Evolutionary conservation across 306 rosid species (phyloP), one percentile per base, ranked within the genome.

Genomic region (Dalbergia oliveri): DNA sequence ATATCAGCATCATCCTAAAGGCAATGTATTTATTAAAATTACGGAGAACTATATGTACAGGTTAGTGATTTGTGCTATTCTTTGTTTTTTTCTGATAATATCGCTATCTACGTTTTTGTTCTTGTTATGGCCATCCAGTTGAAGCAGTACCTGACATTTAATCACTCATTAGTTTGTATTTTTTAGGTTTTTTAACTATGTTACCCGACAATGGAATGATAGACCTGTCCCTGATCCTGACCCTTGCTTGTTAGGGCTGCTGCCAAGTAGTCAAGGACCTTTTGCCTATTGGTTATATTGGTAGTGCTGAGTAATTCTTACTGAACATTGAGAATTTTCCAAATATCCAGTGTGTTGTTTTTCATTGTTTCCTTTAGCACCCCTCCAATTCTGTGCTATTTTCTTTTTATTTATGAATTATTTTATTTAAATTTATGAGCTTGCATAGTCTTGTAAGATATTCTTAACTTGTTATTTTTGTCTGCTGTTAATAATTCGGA

Each of bases 31-130:
- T 69, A 73, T 47, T 45, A 67, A 61, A 62, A 76, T 80, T 87
- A 79, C 50, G 60, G 39, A 79, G 68, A 69, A 64, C 43, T 80
- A 77, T 81, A 62, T 63, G 76, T 68, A 72, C 82, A 79, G 76
- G 83, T 84, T 50, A 54, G 85, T 77, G 45, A 69, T 57, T 80
- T 72, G 37, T 10, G 7, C 62, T 47, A 47, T 14, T 47, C 49
- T 5, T n/a, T 9, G 6, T 26, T 64, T 68, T 43, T 14, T 67
- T 11, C 51, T 26, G 1, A 26, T 76, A 16, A 16, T 51, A 11
- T 57, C 45, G 39, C 23, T 9, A 45, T 43, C 11, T 60, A 51
- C 9, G 6, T 26, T 26, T 21, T 21, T 31, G 76, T 16, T 53
- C 18, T 72, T 57, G 9, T 37, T 58, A 72, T 56, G 12, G 54